phyloP scores from a whole-genome alignment of 192 early-diverging fungal species.

The Glomus cerebriforme region DNA sequence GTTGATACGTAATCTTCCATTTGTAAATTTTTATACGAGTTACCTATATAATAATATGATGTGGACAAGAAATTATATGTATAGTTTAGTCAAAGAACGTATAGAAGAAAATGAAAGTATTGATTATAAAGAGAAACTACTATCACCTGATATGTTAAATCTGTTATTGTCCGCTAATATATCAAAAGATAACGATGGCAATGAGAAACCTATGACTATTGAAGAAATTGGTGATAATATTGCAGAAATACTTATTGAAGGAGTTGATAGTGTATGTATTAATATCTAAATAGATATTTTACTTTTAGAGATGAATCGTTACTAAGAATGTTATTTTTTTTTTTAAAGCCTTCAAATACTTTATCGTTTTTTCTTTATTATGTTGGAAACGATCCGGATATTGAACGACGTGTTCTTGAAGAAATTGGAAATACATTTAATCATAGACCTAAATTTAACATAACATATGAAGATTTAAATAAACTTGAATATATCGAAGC shows the following conservation, averaged over 20 bases:
- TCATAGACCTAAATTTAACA: not conserved
- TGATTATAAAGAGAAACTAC: not conserved
- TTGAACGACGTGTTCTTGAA: slow-evolving; percentile 2
- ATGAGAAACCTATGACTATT: not conserved
- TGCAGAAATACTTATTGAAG: slow-evolving; percentile 21
- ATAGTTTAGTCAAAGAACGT: not conserved
- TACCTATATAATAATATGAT: slow-evolving; percentile 7
- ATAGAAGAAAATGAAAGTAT: not conserved
- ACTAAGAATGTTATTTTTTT: not conserved
- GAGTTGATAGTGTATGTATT: slow-evolving; percentile 23
- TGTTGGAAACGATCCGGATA: not conserved
- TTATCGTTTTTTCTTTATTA: slow-evolving; percentile 16
- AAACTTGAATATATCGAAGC: slow-evolving; percentile 25
- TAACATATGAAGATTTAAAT: slow-evolving; percentile 26
- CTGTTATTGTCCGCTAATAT: slow-evolving; percentile 9
- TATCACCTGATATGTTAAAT: not conserved
- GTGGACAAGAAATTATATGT: slow-evolving; percentile 14
- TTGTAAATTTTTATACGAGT: not conserved
- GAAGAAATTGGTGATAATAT: slow-evolving; percentile 18
- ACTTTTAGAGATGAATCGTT: not conserved
- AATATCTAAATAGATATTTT: not conserved
- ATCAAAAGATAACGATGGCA: not conserved
- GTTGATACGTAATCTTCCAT: slow-evolving; percentile 15
- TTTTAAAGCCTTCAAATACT: slow-evolving; percentile 23
- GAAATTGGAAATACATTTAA: slow-evolving; percentile 2